phyloP scores from a whole-genome alignment of 495 filamentous ascomycete species.

The Aspergillus baeticus region DNA sequence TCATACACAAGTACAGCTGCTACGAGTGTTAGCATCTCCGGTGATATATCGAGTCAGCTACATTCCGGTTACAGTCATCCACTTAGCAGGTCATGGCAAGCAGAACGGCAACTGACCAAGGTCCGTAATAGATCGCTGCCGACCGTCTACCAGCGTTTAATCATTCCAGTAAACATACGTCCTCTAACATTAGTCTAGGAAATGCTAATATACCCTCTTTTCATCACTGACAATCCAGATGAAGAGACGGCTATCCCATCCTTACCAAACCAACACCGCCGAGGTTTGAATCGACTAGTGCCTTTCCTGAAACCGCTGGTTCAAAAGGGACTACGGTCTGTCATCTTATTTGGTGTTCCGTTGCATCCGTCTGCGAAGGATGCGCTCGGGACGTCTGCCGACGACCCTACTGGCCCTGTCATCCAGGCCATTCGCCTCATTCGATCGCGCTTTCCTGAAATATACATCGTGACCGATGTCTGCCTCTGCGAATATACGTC shows the following conservation, averaged over 20 bases:
- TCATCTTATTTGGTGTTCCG: conserved; percentile 95
- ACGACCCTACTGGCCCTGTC: conserved; percentile 90
- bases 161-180: neutral
- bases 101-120: conserved; percentile 96
- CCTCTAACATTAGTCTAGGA: conserved; percentile 52
- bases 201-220: conserved; percentile 97
- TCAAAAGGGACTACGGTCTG: conserved; percentile 81
- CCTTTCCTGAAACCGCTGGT: conserved; percentile 84
- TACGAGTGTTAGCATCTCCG: conserved; percentile 90
- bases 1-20: conserved; percentile 86
- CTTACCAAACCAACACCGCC: conserved; percentile 82
- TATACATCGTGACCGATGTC: conserved; percentile 90
- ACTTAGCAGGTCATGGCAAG: conserved; percentile 88
- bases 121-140: conserved; percentile 40
- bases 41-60: conserved; percentile 91
- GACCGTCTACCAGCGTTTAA: neutral
- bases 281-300: conserved; percentile 81
- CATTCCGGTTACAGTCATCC: conserved; percentile 95
- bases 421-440: conserved; percentile 80
- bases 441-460: conserved; percentile 75
- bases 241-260: conserved; percentile 90
- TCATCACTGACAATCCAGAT: conserved; percentile 90
- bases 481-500: conserved; percentile 98
- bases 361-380: conserved; percentile 78
- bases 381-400: conserved; percentile 86